Base-by-base conservation (phyloP, 305 asterid species). In the Fraxinus baroniana region DNA sequence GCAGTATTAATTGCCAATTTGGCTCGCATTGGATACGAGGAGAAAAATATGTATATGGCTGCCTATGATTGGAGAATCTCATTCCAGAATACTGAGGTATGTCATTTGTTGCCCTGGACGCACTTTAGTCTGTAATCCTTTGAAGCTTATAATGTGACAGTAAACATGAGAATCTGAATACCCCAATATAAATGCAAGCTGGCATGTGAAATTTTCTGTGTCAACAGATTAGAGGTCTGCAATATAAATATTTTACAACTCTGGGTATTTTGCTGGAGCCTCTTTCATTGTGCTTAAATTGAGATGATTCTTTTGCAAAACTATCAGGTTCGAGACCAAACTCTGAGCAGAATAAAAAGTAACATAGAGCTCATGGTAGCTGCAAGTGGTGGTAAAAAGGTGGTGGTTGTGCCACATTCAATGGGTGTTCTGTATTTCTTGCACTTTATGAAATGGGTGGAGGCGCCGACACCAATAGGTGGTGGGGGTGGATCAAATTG, bases 21-120 rank as follows among this genome's bases (percentile, higher is more conserved):
- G 91, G 98, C 98, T 74, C 96, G 92, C 66, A 91, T 95, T 39
- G 98, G 98, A 83, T 95, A 95, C 57, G 98, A 95, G 86, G 98
- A 93, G 88, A 95, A 95, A 87, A 94, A 92, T 80, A 92, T 94
- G 98, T 92, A 89, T 76, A 94, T 93, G 98, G 98, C 97, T 73
- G 98, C 97, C 76, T 94, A 94, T 86, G 98, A 94, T 88, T 94
- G 98, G 98, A 91, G 98, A 86, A 88, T 94, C 66, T 90, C 98
- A 60, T 94, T 94, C 82, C 98, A 94, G 88, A 92, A 93, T 85
- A 94, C 98, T 46, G 98, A 94, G 98, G 98, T 93, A 68, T 78
- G 84, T 83, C 73, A 77, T 85, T 81, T 85, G 85, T 79, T 81
- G 24, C 82, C 26, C 20, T 70, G 57, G 68, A 32, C 77, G 77